Conservation (phyloP, 2,329 filamentous ascomycete species). For the Trichoderma simmonsii region DNA sequence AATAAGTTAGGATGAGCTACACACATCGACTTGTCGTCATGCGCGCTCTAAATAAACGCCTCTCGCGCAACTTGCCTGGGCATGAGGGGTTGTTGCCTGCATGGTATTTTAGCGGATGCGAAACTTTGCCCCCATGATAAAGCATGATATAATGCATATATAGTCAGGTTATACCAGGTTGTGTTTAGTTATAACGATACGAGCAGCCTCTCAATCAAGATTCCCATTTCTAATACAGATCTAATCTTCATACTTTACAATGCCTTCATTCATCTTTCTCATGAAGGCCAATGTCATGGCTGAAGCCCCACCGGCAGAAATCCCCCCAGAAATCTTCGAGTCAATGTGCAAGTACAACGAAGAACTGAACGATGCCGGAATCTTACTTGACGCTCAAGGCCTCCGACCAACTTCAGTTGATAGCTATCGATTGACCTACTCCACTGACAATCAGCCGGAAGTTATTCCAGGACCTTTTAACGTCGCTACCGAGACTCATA, state of each 20-base stretch:
- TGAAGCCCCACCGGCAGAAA: constrained; percentile 21
- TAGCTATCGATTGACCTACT: constrained; percentile 30
- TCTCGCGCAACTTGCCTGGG: background rate
- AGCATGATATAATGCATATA: background rate
- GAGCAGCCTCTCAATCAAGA: background rate
- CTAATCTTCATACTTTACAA: constrained; percentile 2
- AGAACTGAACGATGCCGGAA: constrained; percentile 26
- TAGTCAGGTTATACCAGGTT: background rate
- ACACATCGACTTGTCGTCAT: background rate
- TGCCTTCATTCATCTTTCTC: constrained; percentile 32
- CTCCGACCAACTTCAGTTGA: constrained; percentile 27
- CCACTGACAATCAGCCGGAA: constrained; percentile 20
- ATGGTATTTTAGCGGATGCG: background rate
- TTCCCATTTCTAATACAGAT: background rate
- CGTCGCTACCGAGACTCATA: constrained; percentile 25
- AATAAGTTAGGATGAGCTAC: background rate
- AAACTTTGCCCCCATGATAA: background rate
- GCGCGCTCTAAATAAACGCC: background rate
- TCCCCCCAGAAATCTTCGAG: constrained; percentile 25
- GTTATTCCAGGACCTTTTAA: constrained; percentile 32
- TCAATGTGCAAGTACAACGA: constrained; percentile 31
- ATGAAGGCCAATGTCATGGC: constrained; percentile 29
- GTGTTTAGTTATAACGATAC: background rate
- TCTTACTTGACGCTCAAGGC: constrained; percentile 29
- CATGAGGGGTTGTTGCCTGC: background rate